Percentiles rank a stretch among this genome's conserved stretches.
Evolutionary conservation across 805 yeast genomes (phyloP).

Genomic region (Starmerella potacharoeniae): DNA sequence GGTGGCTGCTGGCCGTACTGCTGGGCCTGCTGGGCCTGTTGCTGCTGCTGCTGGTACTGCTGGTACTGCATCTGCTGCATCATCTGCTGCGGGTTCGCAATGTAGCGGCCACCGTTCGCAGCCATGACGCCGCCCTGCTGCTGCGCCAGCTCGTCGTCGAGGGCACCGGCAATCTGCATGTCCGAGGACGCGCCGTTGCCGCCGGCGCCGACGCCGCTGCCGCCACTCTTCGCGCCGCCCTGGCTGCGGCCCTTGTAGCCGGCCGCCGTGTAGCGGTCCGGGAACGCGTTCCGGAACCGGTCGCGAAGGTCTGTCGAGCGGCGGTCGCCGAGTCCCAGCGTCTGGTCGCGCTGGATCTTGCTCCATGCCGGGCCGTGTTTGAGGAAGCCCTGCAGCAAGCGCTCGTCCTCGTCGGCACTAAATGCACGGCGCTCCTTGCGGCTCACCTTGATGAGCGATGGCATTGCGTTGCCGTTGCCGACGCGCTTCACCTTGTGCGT

Average conservation of each 20-base stretch:
- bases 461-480: conserved; percentile 15
- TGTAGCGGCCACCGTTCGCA: conserved; percentile 17
- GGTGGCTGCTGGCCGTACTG: conserved; percentile 18
- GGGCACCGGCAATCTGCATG: conserved; percentile 13
- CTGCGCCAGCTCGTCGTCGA: conserved; percentile 23
- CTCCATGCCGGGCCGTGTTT: conserved; percentile 38
- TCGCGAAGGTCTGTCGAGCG: conserved; percentile 37
- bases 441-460: conserved; percentile 32
- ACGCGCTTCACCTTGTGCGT: conserved; percentile 32
- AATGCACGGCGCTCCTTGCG: conserved; percentile 36
- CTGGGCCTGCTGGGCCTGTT: conserved; percentile 21
- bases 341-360: conserved; percentile 35
- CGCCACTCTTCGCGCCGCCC: conserved; percentile 5
- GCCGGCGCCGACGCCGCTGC: neutral
- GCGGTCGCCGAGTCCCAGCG: conserved; percentile 30
- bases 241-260: conserved; percentile 33
- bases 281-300: conserved; percentile 37
- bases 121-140: conserved; percentile 21
- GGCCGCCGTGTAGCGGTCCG: conserved; percentile 35
- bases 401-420: conserved; percentile 34
- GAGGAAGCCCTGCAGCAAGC: conserved; percentile 33
- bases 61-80: conserved; percentile 22
- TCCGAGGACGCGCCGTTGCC: conserved; percentile 5
- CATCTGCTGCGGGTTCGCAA: conserved; percentile 20
- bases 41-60: conserved; percentile 15